Base-by-base conservation (phyloP, 2,329 filamentous ascomycete genomes). In the Esteya vermicola region DNA sequence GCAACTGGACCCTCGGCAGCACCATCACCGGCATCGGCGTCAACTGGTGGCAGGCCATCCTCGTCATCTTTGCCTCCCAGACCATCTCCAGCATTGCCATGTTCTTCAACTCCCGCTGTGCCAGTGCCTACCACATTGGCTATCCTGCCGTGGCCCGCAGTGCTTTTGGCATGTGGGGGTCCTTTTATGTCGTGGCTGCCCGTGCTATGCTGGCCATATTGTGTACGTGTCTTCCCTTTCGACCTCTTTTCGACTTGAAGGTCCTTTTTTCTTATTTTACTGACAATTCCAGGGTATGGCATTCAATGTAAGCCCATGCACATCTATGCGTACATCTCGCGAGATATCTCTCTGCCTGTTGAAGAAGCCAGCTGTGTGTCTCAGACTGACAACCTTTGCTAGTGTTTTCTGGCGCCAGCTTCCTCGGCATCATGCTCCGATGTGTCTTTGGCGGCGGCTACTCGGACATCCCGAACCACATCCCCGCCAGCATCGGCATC, bases 1-100 rank as follows among this genome's bases (percentile, higher is more conserved):
- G 56, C 43, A 64, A 63, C 47, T 64, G 60, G 59, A 62, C 57
- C 2, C 41, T 61, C 35, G 61, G 60, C 12, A 54, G 52, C 38
- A 47, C 45, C 35, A 50, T 51, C 42, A 41, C 61, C 36, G 62
- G 60, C 16, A 58, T 63, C 35, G 62, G 62, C 5, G 50, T 65
- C 32, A 63, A 58, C 47, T 65, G 61, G 61, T 64, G 61, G 60
- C 57, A 62, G 47, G 46, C 54, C 21, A 62, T 63, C 38, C 31
- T 66, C 9, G 59, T 63, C 33, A 64, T 65, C 44, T 64, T 65
- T 45, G 51, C 59, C 28, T 59, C 57, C 26, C 60, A 63, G 43
- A 23, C 58, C 36, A 61, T 66, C 45, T 57, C 53, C 8, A 62
- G 59, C 10, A 47, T 62, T 31, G 60, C 60, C 35, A 63, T 63